A percentile compares a stretch with the other conserved stretches of the same genome.
These are phyloP conservation scores for Yamadazyma trypodendri DNA, from an alignment of 1,139 yeast species.

Conservation along the genomic window DNA sequence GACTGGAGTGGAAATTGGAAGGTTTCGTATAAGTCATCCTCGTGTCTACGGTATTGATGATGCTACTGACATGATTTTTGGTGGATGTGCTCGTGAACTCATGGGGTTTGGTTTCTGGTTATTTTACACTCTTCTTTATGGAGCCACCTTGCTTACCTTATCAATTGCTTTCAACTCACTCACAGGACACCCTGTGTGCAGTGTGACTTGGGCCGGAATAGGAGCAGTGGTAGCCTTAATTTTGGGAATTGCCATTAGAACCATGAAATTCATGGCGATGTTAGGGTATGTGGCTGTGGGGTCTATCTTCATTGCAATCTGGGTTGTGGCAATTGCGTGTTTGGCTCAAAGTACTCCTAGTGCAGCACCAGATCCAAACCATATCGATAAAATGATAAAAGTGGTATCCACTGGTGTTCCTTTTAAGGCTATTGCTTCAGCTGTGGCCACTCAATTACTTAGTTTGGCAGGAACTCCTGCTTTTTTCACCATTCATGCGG, in stretches of 20 bases:
- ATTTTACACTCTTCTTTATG: constrained; percentile 9
- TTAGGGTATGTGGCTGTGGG: constrained; percentile 12
- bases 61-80: constrained; percentile 12
- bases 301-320: constrained; percentile 10
- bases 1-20: constrained; percentile 14
- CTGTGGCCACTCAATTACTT: constrained; percentile 13
- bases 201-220: constrained; percentile 10
- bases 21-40: constrained; percentile 13
- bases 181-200: constrained; percentile 11
- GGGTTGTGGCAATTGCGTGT: constrained; percentile 16
- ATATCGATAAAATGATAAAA: constrained; percentile 9
- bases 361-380: constrained; percentile 10
- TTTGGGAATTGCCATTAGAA: constrained; percentile 10
- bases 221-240: constrained; percentile 11
- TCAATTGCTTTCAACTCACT: constrained; percentile 12
- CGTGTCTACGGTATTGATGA: constrained; percentile 12
- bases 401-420: constrained; percentile 9
- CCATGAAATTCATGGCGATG: constrained; percentile 14
- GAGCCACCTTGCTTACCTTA: constrained; percentile 10
- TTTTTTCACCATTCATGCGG: constrained; percentile 14
- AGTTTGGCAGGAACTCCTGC: constrained; percentile 13
- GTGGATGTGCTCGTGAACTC: constrained; percentile 9
- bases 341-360: constrained; percentile 12
- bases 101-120: constrained; percentile 13
- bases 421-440: constrained; percentile 10